phyloP scores from a whole-genome alignment of 2,329 filamentous ascomycete species.

The Scolecobasidium constrictum region DNA sequence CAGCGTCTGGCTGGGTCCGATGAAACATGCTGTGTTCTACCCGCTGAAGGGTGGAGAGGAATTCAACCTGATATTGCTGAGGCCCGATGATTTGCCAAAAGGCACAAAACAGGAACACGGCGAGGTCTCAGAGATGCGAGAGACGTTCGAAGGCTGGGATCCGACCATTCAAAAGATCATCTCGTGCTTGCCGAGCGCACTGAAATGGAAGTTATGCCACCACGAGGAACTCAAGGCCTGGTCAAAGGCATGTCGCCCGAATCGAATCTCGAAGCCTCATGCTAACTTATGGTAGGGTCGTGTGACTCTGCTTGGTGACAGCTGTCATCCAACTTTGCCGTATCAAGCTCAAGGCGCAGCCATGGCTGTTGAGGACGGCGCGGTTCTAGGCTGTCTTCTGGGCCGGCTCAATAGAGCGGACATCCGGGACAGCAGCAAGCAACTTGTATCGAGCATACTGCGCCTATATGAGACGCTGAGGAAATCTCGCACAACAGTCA shows the following conservation, averaged over 20 bases:
- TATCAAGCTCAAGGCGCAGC: slow-evolving; percentile 49
- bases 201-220: slow-evolving; percentile 1
- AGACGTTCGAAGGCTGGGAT: slow-evolving; percentile 47
- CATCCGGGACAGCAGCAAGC: neutral
- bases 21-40: slow-evolving; percentile 43
- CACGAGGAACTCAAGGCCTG: neutral
- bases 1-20: slow-evolving; percentile 43
- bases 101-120: slow-evolving; percentile 30
- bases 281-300: too few relatives aligned
- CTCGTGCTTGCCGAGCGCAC: neutral
- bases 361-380: slow-evolving; percentile 27
- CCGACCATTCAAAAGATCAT: slow-evolving; percentile 43
- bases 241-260: neutral
- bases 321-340: slow-evolving; percentile 51
- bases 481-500: neutral
- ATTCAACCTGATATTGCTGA: slow-evolving; percentile 41
- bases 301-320: slow-evolving; percentile 43
- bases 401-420: neutral
- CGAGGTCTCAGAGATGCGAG: slow-evolving; percentile 43
- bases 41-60: slow-evolving; percentile 36
- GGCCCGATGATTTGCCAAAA: slow-evolving; percentile 39
- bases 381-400: slow-evolving; percentile 14
- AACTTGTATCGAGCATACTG: neutral
- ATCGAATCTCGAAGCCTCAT: too few relatives aligned
- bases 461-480: neutral